A percentile compares a stretch with the other conserved stretches of the same genome.
Conservation (phyloP, 805 yeast species). For the Sugiyamaella floridensis region DNA sequence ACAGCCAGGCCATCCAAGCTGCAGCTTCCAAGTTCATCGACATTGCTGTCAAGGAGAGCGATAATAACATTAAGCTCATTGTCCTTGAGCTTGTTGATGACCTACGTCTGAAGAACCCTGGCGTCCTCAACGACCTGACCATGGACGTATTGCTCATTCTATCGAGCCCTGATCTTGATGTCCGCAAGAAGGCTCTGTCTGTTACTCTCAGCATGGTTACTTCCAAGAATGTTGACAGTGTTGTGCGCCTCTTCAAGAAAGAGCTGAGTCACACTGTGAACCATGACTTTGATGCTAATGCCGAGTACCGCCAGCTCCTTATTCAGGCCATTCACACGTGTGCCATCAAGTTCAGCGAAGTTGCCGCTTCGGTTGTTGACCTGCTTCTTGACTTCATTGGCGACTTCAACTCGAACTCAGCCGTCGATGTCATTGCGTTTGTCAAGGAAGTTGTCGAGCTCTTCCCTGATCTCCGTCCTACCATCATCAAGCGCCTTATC, state of each 20-base stretch:
- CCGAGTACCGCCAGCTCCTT: conserved; percentile 82
- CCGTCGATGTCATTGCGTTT: conserved; percentile 83
- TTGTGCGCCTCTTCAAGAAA: conserved; percentile 82
- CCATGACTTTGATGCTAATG: conserved; percentile 65
- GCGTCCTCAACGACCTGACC: conserved; percentile 73
- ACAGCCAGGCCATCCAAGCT: conserved; percentile 59
- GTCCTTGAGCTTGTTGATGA: conserved; percentile 81
- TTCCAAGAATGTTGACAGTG: conserved; percentile 88
- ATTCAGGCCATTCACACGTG: conserved; percentile 83
- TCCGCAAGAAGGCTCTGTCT: conserved; percentile 78
- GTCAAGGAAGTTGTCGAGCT: conserved; percentile 91
- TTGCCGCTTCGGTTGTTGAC: conserved; percentile 86
- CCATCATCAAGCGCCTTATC: conserved; percentile 59
- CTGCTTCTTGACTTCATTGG: conserved; percentile 78
- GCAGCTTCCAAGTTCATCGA: conserved; percentile 86
- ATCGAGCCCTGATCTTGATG: conserved; percentile 84
- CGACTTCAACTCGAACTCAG: conserved; percentile 77
- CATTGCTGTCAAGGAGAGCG: conserved; percentile 86
- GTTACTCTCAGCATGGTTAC: conserved; percentile 76
- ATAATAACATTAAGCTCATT: conserved; percentile 88
- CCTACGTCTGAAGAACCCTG: conserved; percentile 67
- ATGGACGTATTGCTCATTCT: conserved; percentile 82
- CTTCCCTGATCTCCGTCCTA: conserved; percentile 68
- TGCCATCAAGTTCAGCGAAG: conserved; percentile 83
- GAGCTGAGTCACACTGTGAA: conserved; percentile 73